These are phyloP conservation scores for Coriaria nepalensis DNA, from an alignment of 306 rosid genomes.

Conservation along the genomic window DNA sequence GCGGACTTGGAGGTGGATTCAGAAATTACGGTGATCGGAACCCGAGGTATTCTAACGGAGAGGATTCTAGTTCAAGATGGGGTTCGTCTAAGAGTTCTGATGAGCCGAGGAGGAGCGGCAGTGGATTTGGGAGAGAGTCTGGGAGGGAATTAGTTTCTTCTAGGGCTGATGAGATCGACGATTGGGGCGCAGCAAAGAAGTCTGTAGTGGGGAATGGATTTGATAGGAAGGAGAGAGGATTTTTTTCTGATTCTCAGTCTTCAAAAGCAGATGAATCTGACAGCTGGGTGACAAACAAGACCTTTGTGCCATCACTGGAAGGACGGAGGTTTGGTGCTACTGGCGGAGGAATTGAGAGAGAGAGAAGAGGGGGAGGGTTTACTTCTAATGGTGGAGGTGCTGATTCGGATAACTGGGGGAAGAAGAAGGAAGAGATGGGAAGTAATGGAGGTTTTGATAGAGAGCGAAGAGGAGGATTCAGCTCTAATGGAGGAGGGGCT, in stretches of 20 bases:
- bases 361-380: conserved; percentile 23
- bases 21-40: conserved; percentile 30
- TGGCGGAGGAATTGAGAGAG: conserved; percentile 53
- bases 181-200: conserved; percentile 77
- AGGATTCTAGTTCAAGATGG: conserved; percentile 58
- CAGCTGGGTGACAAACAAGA: conserved; percentile 71
- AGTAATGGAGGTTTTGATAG: conserved; percentile 11
- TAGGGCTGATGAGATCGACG: conserved; percentile 72
- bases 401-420: conserved; percentile 34
- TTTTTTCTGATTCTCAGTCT: conserved; percentile 58
- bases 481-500: conserved; percentile 38
- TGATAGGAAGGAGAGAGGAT: conserved; percentile 47
- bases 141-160: conserved; percentile 54
- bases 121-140: conserved; percentile 35
- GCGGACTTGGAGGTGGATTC: conserved; percentile 54
- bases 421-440: conserved; percentile 25
- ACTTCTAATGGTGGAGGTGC: conserved; percentile 26
- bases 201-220: conserved; percentile 38
- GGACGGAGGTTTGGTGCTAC: conserved; percentile 37
- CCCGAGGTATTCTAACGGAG: conserved; percentile 22
- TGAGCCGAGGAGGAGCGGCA: conserved; percentile 27
- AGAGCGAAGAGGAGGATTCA: conserved; percentile 42
- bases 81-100: conserved; percentile 64
- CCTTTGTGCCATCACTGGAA: conserved; percentile 34
- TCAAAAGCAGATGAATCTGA: conserved; percentile 79